phyloP scores from a whole-genome alignment of 306 rosid genomes.

The Castanea sativa region DNA sequence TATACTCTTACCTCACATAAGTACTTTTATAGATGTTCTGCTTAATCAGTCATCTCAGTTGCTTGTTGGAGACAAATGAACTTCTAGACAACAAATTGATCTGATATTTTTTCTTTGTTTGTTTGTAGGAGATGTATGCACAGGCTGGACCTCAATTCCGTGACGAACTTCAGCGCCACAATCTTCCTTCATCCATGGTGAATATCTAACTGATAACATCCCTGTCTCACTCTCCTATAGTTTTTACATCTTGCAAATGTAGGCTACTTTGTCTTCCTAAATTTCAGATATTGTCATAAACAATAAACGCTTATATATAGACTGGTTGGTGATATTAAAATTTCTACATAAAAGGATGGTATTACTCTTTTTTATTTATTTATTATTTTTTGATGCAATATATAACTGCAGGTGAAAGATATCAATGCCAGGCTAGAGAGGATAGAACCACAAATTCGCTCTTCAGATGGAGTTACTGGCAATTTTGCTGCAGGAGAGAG shows the following conservation, averaged over 20 bases:
- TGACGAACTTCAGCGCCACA: slow-evolving; percentile 90
- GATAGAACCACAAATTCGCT: slow-evolving; percentile 73
- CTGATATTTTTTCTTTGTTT: slow-evolving; percentile 14
- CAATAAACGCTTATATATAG: neutral
- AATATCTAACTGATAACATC: slow-evolving; percentile 12
- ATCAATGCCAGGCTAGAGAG: slow-evolving; percentile 96
- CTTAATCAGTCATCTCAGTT: neutral
- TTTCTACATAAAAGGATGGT: neutral
- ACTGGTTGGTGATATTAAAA: neutral
- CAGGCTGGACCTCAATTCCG: slow-evolving; percentile 96
- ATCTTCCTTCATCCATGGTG: slow-evolving; percentile 87
- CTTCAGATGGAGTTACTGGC: slow-evolving; percentile 63
- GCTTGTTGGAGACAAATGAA: neutral
- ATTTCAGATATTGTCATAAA: neutral
- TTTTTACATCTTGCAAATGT: neutral
- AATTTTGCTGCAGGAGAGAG: slow-evolving; percentile 68
- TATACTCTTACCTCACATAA: neutral
- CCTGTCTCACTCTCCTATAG: slow-evolving; percentile 5
- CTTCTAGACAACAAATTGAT: neutral
- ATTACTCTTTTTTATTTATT: neutral
- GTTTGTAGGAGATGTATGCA: slow-evolving; percentile 83
- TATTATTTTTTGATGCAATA: neutral
- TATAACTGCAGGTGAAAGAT: slow-evolving; percentile 73
- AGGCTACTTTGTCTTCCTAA: neutral
- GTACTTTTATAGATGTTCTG: neutral